phyloP scores from a whole-genome alignment of 257 asterid species.

The Nicotiana knightiana region DNA sequence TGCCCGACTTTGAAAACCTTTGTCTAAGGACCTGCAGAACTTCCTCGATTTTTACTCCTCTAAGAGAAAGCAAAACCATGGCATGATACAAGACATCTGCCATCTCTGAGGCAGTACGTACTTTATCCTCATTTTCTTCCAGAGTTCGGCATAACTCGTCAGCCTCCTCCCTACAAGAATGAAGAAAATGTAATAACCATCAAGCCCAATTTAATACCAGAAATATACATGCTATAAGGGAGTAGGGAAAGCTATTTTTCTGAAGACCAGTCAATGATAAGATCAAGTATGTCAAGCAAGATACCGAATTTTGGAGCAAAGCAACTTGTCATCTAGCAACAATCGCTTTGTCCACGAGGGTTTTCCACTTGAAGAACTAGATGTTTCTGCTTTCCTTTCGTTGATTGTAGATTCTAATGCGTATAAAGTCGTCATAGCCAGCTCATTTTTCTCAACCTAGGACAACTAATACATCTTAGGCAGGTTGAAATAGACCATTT shows the following conservation, averaged over 20 bases:
- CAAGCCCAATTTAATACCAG: not conserved
- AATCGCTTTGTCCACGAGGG: constrained; percentile 82
- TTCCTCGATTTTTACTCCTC: constrained; percentile 69
- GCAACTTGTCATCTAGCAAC: constrained; percentile 48
- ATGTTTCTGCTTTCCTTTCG: constrained; percentile 47
- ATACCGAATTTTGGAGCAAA: constrained; percentile 80
- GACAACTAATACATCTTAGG: not conserved
- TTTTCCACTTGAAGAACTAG: constrained; percentile 34
- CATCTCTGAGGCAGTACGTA: constrained; percentile 72
- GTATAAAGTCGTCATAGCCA: constrained; percentile 62
- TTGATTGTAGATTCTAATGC: constrained; percentile 64
- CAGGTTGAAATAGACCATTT: not conserved
- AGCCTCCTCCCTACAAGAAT: constrained; percentile 67
- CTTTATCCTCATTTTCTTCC: constrained; percentile 65
- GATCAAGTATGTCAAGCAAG: not conserved
- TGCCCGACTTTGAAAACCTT: constrained; percentile 74
- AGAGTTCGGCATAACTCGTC: constrained; percentile 75
- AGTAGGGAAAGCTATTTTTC: not conserved
- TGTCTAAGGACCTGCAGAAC: constrained; percentile 61
- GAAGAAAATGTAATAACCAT: not conserved
- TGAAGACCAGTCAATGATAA: not conserved
- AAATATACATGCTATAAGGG: not conserved
- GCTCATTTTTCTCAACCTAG: constrained; percentile 44
- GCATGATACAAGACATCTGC: constrained; percentile 76
- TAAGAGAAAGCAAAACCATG: constrained; percentile 65